Evolutionary conservation across 75 land plant species (phyloP).

Genomic region (Pinus albicaulis): DNA sequence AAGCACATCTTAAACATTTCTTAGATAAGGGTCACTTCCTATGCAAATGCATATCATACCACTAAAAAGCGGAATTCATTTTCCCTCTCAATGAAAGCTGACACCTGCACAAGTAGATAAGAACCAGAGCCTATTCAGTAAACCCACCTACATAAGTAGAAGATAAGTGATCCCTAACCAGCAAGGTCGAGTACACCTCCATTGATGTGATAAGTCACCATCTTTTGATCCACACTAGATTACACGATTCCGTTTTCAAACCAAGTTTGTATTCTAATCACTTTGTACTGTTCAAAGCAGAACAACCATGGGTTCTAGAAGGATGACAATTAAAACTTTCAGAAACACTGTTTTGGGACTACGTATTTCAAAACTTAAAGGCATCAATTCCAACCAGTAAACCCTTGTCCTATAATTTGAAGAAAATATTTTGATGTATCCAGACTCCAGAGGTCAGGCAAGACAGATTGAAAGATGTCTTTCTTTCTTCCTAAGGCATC

Average conservation of each 20-base stretch:
- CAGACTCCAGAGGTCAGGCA: not conserved
- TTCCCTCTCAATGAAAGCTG: constrained; percentile 84
- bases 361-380: not conserved
- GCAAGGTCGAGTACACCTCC: not conserved
- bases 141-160: constrained; percentile 1
- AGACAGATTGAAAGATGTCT: not conserved
- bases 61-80: constrained; percentile 88
- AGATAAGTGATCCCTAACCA: not conserved
- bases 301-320: not conserved
- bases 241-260: not conserved
- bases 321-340: not conserved
- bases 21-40: constrained; percentile 2
- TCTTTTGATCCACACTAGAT: constrained; percentile 2
- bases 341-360: not conserved
- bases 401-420: not conserved
- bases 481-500: not conserved
- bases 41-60: constrained; percentile 34
- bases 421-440: not conserved
- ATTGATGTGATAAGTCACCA: not conserved
- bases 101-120: constrained; percentile 54
- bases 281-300: not conserved
- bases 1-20: not conserved
- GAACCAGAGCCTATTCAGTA: not conserved
- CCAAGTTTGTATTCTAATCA: not conserved
- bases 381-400: not conserved